Evolutionary conservation across 192 early-diverging fungal genomes (phyloP), one percentile per base, ranked within the genome.

Genomic region (Linnemannia zychae): DNA sequence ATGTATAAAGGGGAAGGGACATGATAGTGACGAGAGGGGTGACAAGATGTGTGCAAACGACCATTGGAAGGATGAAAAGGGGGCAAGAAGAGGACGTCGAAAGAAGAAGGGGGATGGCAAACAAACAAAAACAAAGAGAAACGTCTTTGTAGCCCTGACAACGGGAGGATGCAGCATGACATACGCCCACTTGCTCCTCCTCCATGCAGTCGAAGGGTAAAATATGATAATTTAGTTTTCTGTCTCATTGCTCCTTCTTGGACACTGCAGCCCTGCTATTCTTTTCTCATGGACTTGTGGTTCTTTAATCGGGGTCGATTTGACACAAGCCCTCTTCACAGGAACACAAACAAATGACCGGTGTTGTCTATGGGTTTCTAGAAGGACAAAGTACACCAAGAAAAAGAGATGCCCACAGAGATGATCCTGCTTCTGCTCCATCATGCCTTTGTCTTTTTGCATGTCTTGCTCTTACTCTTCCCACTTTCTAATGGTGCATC

Each of bases 181-280:
- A 36, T 69, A 69, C 67, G 67, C 67, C 36, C 38, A 36, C 6
- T 40, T n/a, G 22, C 37, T n/a, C n/a, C 13, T 22, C 67, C 13
- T 22, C 67, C 67, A 69, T 63, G 57, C 57, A 63, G 24, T 31
- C 57, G 28, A 63, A 63, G 57, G 53, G 24, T 60, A 63, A 63
- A 33, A 63, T 63, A 63, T 63, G 57, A 63, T 12, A 63, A 63
- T 44, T 9, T 7, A 63, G 57, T n/a, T 15, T 28, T 11, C 31
- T 28, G 24, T 4, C 11, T 63, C 57, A 20, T 40, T 34, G 4
- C 24, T 34, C 33, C 7, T 18, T 33, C 36, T 68, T 40, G 36
- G 33, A 28, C n/a, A n/a, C n/a, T n/a, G n/a, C n/a, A n/a, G n/a
- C n/a, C n/a, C n/a, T n/a, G n/a, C n/a, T n/a, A n/a, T n/a, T n/a